These are phyloP conservation scores for Fusarium pininemorale DNA, from an alignment of 2,329 filamentous ascomycete genomes.

Conservation along the genomic window DNA sequence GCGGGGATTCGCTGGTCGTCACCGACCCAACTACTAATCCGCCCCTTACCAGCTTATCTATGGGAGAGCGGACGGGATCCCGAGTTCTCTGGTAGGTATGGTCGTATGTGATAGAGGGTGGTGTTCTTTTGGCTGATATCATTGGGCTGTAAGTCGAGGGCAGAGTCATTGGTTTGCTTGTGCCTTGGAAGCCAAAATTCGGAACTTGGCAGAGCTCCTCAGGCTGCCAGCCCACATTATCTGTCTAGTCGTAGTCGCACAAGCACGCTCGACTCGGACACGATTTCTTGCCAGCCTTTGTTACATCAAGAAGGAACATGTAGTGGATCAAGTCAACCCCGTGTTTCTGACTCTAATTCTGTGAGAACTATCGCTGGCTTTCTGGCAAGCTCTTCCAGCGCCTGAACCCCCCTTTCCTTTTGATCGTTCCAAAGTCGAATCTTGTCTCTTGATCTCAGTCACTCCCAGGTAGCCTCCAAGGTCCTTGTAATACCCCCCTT, in stretches of 20 bases:
- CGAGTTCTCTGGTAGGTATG: conserved; percentile 7
- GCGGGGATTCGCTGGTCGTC: background rate
- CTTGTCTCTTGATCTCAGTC: background rate
- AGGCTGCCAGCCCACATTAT: too few relatives aligned
- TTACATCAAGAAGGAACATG: too few relatives aligned
- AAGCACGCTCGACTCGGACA: background rate
- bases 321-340: background rate
- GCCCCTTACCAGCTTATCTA: background rate
- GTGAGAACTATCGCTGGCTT: background rate
- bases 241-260: background rate
- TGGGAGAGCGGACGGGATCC: conserved; percentile 9
- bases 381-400: background rate
- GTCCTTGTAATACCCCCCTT: too few relatives aligned
- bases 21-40: background rate
- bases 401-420: too few relatives aligned
- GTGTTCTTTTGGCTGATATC: background rate
- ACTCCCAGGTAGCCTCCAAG: too few relatives aligned
- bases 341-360: background rate
- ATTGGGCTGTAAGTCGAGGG: background rate
- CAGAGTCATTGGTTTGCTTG: background rate
- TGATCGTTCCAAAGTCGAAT: too few relatives aligned
- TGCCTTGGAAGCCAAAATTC: too few relatives aligned
- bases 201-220: background rate
- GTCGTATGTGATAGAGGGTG: background rate
- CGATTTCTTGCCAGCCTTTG: too few relatives aligned